phyloP scores from a whole-genome alignment of 768 basidiomycete genomes.

The Trametes maxima region DNA sequence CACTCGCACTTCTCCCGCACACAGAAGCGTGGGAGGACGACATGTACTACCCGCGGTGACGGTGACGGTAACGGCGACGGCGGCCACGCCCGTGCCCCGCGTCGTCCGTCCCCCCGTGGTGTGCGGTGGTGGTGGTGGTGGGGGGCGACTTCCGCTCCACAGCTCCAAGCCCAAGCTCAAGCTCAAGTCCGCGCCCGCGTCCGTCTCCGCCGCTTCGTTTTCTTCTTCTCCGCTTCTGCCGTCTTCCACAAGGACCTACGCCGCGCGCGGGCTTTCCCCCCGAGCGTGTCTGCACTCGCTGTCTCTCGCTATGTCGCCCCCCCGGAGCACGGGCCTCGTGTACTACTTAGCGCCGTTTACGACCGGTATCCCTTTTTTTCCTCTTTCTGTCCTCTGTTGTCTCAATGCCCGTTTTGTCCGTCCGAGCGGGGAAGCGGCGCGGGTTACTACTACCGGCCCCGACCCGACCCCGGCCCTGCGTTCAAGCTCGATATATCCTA shows the following conservation, averaged over 20 bases:
- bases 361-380: too few species aligned
- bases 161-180: not conserved
- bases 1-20: not conserved
- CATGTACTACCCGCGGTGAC: conserved; percentile 42
- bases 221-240: too few species aligned
- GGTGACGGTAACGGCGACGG: not conserved
- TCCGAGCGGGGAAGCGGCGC: too few species aligned
- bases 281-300: too few species aligned
- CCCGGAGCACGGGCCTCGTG: too few species aligned
- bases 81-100: not conserved
- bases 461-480: not conserved
- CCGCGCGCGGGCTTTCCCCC: too few species aligned
- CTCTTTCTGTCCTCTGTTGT: too few species aligned
- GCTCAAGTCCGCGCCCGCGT: not conserved
- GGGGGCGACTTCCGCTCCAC: not conserved
- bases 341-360: too few species aligned
- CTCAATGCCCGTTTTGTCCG: not conserved
- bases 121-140: too few species aligned
- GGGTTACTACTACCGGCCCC: not conserved
- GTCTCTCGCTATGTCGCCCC: too few species aligned
- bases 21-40: conserved; percentile 52
- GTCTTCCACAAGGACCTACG: too few species aligned
- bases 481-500: conserved; percentile 3
- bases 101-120: not conserved
- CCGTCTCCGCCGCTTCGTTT: not conserved